phyloP scores from a whole-genome alignment of 2,329 filamentous ascomycete genomes.

The Monilinia fructicola region DNA sequence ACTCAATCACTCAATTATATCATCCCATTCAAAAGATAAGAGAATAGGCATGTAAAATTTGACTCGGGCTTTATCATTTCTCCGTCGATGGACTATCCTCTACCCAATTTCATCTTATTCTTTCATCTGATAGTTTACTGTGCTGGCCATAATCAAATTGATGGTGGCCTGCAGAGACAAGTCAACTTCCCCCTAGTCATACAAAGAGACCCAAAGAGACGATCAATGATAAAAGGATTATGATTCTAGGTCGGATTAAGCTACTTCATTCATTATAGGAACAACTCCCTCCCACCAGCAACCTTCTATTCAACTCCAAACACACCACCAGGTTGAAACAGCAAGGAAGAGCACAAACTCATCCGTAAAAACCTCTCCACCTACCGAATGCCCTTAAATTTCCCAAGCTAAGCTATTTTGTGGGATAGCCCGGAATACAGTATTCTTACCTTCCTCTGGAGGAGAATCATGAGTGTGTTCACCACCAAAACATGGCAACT shows the following conservation, averaged over 20 bases:
- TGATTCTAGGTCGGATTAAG: slow-evolving; percentile 1
- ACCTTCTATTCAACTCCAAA: neutral
- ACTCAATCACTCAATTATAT: too few relatives aligned
- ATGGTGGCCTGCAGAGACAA: too few relatives aligned
- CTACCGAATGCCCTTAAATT: neutral
- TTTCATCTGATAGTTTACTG: neutral
- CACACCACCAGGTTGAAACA: slow-evolving; percentile 11
- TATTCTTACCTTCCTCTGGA: slow-evolving; percentile 22
- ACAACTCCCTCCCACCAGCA: neutral
- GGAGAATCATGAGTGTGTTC: slow-evolving; percentile 31
- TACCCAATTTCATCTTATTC: neutral
- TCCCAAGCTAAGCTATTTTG: slow-evolving; percentile 4
- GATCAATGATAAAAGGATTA: neutral
- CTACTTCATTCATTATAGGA: neutral
- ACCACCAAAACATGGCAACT: slow-evolving; percentile 32
- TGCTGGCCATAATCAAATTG: neutral
- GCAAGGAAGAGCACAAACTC: slow-evolving; percentile 8
- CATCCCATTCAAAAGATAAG: too few relatives aligned
- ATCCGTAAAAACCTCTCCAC: slow-evolving; percentile 6
- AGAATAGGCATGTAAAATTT: too few relatives aligned
- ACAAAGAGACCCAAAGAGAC: neutral
- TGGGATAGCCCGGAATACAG: slow-evolving; percentile 11
- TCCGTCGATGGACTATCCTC: too few relatives aligned
- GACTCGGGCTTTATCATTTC: neutral
- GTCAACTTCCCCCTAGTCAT: neutral